These are phyloP conservation scores for Themeda triandra DNA, from an alignment of 176 grass and related monocot genomes.

Conservation along the genomic window DNA sequence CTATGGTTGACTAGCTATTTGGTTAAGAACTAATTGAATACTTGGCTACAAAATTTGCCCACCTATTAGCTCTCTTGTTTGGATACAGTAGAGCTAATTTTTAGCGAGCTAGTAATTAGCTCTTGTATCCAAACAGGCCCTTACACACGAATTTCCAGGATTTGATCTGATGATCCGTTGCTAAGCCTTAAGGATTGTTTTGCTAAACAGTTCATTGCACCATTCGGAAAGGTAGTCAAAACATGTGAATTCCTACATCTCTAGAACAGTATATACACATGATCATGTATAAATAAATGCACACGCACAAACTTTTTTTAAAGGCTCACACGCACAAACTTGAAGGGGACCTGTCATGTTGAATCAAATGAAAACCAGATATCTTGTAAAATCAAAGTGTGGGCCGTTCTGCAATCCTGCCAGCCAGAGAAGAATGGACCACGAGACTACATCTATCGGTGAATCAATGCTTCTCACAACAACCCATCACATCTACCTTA, in stretches of 20 bases:
- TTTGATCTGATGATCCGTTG: background rate
- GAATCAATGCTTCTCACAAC: background rate
- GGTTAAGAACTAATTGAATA: too few species aligned
- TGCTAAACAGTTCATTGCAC: background rate
- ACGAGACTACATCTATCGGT: too few species aligned
- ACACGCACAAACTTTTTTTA: too few species aligned
- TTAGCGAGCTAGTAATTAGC: too few species aligned
- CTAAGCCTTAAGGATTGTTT: background rate
- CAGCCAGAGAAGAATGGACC: background rate
- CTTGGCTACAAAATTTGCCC: too few species aligned
- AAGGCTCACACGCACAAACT: constrained; percentile 6
- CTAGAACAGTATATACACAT: background rate
- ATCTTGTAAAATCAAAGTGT: background rate
- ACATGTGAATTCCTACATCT: constrained; percentile 2
- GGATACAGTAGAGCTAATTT: too few species aligned
- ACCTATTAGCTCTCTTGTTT: too few species aligned
- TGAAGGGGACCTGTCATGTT: background rate
- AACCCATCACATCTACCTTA: background rate
- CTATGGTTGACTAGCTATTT: too few species aligned
- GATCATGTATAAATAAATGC: background rate
- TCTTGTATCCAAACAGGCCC: too few species aligned
- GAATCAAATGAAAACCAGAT: background rate
- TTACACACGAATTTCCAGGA: background rate
- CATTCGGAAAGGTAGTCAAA: background rate
- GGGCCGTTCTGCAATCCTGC: background rate